phyloP scores from a whole-genome alignment of 768 basidiomycete genomes.

The Amanita subjunquillea region DNA sequence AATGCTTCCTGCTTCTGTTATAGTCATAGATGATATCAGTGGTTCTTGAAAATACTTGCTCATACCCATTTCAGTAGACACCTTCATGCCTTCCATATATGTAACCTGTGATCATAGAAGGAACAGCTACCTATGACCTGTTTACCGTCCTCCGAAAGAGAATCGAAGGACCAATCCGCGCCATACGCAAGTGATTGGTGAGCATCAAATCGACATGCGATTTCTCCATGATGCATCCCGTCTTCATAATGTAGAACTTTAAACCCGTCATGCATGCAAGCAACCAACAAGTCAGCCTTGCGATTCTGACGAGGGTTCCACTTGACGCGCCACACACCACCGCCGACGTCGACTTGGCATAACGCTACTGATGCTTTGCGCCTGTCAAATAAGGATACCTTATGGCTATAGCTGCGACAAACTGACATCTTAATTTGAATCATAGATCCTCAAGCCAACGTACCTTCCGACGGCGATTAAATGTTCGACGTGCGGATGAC shows the following conservation, averaged over 20 bases:
- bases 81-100: slow-evolving; percentile 64
- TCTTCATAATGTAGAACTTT: slow-evolving; percentile 57
- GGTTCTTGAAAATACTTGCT: background rate
- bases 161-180: slow-evolving; percentile 71
- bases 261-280: slow-evolving; percentile 97
- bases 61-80: background rate
- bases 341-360: slow-evolving; percentile 58
- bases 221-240: slow-evolving; percentile 18
- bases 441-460: background rate
- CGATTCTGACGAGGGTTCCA: slow-evolving; percentile 80
- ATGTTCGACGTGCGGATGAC: slow-evolving; percentile 70
- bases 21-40: too few species aligned
- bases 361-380: slow-evolving; percentile 57
- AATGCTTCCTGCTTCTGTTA: too few species aligned
- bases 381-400: slow-evolving; percentile 73
- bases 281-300: slow-evolving; percentile 72
- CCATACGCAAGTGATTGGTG: slow-evolving; percentile 89
- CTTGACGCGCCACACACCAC: slow-evolving; percentile 93
- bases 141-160: slow-evolving; percentile 14
- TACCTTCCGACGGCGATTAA: slow-evolving; percentile 88
- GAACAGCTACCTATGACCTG: slow-evolving; percentile 81
- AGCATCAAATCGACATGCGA: slow-evolving; percentile 53
- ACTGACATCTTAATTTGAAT: background rate
- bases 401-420: slow-evolving; percentile 64
- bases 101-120: slow-evolving; percentile 86